Conservation (phyloP, 2,329 filamentous ascomycete genomes). For the Apiospora kogelbergensis region DNA sequence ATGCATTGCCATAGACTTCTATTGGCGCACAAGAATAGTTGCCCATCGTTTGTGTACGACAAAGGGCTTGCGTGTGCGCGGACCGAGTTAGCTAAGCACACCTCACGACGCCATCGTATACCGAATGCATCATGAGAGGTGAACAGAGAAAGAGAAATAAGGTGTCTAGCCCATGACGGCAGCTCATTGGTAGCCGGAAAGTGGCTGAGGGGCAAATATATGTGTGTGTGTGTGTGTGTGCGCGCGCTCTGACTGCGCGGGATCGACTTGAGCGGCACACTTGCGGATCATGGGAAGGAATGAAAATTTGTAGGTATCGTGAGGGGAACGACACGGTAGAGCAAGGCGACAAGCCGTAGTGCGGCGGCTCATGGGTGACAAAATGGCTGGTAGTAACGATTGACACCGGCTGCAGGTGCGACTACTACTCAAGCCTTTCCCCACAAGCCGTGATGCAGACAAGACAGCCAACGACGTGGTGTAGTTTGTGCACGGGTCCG, state of each 20-base stretch:
- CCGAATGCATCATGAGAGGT: neutral
- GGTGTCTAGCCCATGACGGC: neutral
- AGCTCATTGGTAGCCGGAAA: neutral
- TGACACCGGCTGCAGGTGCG: constrained; percentile 1
- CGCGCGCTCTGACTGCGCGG: neutral
- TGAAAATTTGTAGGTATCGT: neutral
- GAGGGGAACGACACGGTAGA: neutral
- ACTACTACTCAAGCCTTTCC: constrained; percentile 18
- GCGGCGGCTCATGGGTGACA: neutral
- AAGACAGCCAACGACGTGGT: constrained; percentile 44
- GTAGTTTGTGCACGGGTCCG: constrained; percentile 45
- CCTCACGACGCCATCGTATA: neutral
- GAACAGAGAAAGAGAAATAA: neutral
- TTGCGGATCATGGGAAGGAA: neutral
- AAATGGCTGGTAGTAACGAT: neutral
- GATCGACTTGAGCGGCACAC: neutral
- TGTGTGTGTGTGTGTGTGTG: no score
- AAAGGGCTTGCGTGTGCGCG: neutral
- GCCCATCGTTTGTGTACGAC: neutral
- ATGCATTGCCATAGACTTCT: neutral
- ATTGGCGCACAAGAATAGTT: neutral
- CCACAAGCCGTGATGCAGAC: constrained; percentile 25
- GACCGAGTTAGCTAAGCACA: neutral
- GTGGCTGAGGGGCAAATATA: neutral
- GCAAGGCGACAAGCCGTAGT: neutral